Evolutionary conservation across 345 rosid genomes (phyloP).

Genomic region (Eucalyptus shirleyi): DNA sequence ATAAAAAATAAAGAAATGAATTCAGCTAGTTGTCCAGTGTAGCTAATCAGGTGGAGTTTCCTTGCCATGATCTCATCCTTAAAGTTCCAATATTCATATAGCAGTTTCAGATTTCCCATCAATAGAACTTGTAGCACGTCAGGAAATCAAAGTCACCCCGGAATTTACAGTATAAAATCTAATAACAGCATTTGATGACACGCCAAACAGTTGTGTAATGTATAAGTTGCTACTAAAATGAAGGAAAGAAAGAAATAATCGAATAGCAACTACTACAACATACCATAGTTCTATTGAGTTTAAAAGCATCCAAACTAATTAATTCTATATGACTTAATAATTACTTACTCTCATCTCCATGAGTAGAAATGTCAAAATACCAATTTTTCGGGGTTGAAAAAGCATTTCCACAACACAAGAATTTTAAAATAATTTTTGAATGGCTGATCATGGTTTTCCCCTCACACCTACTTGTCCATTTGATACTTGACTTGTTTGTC

Average conservation of each 20-base stretch:
- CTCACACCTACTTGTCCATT: background rate
- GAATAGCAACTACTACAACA: background rate
- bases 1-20: background rate
- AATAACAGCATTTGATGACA: background rate
- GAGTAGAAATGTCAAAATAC: background rate
- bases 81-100: background rate
- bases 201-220: background rate
- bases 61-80: background rate
- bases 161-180: background rate
- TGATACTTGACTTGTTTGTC: background rate
- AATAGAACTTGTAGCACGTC: background rate
- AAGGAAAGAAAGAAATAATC: background rate
- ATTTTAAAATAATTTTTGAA: background rate
- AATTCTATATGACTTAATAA: background rate
- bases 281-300: background rate
- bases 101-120: background rate
- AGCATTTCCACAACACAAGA: background rate
- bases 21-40: background rate
- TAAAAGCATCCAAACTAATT: background rate
- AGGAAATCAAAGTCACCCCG: background rate
- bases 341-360: background rate
- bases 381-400: background rate
- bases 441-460: background rate
- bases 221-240: background rate
- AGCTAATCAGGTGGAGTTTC: background rate